These are phyloP conservation scores for Piromyces finnis DNA, from an alignment of 192 early-diverging fungal genomes.

Conservation along the genomic window DNA sequence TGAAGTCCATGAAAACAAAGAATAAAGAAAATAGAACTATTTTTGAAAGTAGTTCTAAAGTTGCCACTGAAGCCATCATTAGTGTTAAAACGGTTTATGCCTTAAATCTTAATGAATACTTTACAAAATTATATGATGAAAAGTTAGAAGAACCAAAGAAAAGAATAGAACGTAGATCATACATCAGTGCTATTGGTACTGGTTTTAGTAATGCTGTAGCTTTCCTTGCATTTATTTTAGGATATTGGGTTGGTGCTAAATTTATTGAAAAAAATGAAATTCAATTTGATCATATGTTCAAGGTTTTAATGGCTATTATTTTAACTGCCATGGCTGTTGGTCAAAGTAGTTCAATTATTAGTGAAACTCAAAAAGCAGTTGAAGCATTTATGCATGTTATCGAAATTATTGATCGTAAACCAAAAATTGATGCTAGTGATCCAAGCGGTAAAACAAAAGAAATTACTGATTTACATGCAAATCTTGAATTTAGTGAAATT, in stretches of 20 bases:
- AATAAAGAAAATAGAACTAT: not conserved
- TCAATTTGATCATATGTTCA: not conserved
- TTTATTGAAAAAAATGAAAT: not conserved
- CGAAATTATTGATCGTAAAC: not conserved
- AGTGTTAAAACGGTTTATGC: slow-evolving; percentile 75
- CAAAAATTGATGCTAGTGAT: not conserved
- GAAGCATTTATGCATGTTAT: not conserved
- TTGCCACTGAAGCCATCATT: slow-evolving; percentile 66
- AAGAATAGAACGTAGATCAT: not conserved
- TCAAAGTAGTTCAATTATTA: not conserved
- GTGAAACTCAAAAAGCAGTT: not conserved
- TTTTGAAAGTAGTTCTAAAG: slow-evolving; percentile 26
- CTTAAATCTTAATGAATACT: slow-evolving; percentile 26
- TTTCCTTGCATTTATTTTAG: not conserved
- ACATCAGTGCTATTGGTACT: not conserved
- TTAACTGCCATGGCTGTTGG: not conserved
- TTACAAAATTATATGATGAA: not conserved
- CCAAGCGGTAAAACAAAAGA: not conserved
- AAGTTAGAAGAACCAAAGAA: not conserved
- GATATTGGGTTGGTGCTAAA: not conserved
- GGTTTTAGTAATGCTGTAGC: not conserved
- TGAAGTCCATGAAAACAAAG: not conserved
- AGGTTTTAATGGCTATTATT: not conserved
- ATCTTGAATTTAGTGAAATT: not conserved
- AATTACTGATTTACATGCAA: not conserved